Evolutionary conservation across 2,329 filamentous ascomycete genomes (phyloP), one percentile per base, ranked within the genome.

Genomic region (Fusarium setosum): DNA sequence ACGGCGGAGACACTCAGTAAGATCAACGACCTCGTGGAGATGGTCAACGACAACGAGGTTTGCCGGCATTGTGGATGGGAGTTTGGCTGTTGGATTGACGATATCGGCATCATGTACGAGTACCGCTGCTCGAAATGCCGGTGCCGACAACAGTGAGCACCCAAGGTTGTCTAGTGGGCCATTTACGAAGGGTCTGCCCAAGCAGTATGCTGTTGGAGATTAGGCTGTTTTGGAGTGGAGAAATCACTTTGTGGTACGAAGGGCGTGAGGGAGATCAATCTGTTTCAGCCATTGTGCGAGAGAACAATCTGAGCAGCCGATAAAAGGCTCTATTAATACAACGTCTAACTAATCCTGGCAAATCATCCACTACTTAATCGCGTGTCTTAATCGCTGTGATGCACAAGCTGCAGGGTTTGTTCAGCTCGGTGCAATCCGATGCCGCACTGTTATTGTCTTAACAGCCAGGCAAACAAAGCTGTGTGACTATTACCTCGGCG

Each of bases 381-480:
- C 8, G 20, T 34, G 49, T 18, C 11, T 23, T n/a, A n/a, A n/a
- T n/a, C n/a, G n/a, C n/a, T 23, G 15, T 32, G 37, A 52, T 34
- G 37, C 20, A 12, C 17, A 12, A 38, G 15, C 9, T 42, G 29
- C 61, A 45, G 42, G 50, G 47, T 24, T 37, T 17, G 24, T 67
- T 67, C 63, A 67, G 63, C 63, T 67, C 13, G 29, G 48, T 1
- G 17, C 1, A 42, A 41, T 11, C 10, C 4, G 9, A 11, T 13
- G 5, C 37, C 17, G 18, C 31, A 5, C 3, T 11, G 37, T 34
- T 63, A 49, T 11, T 2, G 1, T 0, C 5, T 7, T 59, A 66
- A 11, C 35, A 11, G 6, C 2, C 1, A 8, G n/a, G 17, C 7
- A 20, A 0, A 1, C 5, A 6, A 5, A 7, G 11, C 8, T 18